phyloP scores from a whole-genome alignment of 2,329 filamentous ascomycete genomes.

The Stenocarpella maydis region DNA sequence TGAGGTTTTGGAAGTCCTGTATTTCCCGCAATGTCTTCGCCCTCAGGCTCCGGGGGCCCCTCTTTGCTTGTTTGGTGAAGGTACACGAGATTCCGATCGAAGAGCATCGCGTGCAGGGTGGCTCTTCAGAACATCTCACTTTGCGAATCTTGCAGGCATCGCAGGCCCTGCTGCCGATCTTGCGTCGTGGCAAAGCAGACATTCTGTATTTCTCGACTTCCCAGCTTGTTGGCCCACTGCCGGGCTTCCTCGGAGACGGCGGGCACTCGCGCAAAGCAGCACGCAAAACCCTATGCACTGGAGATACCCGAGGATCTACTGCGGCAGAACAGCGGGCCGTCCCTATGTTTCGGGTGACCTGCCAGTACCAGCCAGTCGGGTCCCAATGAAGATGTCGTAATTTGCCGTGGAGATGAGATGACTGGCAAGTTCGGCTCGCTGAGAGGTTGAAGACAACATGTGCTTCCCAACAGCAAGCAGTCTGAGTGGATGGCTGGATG shows the following conservation, averaged over 20 bases:
- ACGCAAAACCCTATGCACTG: constrained; percentile 3
- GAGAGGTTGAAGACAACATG: background rate
- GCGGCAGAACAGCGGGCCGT: constrained; percentile 12
- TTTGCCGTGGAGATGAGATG: constrained; percentile 18
- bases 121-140: constrained; percentile 57
- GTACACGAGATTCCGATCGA: constrained; percentile 57
- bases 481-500: background rate
- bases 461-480: background rate
- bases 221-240: constrained; percentile 7
- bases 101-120: constrained; percentile 56
- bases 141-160: constrained; percentile 63
- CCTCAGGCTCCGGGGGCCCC: constrained; percentile 56
- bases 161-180: constrained; percentile 53
- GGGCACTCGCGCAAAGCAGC: background rate
- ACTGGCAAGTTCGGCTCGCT: background rate
- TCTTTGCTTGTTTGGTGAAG: constrained; percentile 55
- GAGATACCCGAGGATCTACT: constrained; percentile 22
- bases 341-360: background rate
- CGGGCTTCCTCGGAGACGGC: background rate
- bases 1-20: constrained; percentile 41
- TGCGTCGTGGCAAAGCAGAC: constrained; percentile 38
- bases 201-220: background rate
- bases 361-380: constrained; percentile 10
- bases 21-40: constrained; percentile 55
- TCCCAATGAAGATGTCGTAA: constrained; percentile 21